Percentiles rank a stretch among this genome's conserved stretches.
These are phyloP conservation scores for Kwoniella sp. DNA, from an alignment of 768 basidiomycete genomes.

Conservation along the genomic window DNA sequence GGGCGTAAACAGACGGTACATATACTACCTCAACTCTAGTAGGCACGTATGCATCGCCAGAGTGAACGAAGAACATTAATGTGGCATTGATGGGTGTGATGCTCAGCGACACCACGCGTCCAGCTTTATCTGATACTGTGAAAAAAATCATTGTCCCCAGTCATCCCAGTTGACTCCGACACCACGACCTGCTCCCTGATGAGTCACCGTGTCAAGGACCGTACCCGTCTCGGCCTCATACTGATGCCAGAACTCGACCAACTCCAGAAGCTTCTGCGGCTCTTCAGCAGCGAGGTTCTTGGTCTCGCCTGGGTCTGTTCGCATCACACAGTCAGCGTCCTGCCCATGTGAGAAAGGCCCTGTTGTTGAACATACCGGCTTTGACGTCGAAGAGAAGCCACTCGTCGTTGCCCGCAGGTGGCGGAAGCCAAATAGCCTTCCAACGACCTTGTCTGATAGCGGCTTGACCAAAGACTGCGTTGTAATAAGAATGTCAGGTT, in stretches of 20 bases:
- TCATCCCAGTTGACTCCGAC: constrained; percentile 41
- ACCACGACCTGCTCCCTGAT: constrained; percentile 15
- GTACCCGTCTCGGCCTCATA: constrained; percentile 44
- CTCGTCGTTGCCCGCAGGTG: constrained; percentile 40
- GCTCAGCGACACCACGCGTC: too few species aligned
- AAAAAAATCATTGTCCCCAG: constrained; percentile 36
- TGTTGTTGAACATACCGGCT: constrained; percentile 16
- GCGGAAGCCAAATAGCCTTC: constrained; percentile 46
- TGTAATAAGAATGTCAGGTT: background rate
- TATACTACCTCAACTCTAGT: background rate
- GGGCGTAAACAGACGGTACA: background rate
- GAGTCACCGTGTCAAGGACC: constrained; percentile 7
- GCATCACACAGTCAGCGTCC: background rate
- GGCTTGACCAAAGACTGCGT: constrained; percentile 41
- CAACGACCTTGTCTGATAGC: constrained; percentile 46
- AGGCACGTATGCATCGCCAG: too few species aligned
- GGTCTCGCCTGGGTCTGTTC: constrained; percentile 39
- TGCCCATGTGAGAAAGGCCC: background rate
- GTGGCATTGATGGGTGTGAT: too few species aligned
- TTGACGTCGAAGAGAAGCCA: constrained; percentile 44
- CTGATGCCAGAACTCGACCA: constrained; percentile 39
- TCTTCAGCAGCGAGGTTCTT: constrained; percentile 28
- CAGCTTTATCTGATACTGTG: too few species aligned
- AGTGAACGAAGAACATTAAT: too few species aligned
- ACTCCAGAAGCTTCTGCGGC: constrained; percentile 34